Evolutionary conservation across 257 asterid species (phyloP).

Genomic region (Mentha longifolia): DNA sequence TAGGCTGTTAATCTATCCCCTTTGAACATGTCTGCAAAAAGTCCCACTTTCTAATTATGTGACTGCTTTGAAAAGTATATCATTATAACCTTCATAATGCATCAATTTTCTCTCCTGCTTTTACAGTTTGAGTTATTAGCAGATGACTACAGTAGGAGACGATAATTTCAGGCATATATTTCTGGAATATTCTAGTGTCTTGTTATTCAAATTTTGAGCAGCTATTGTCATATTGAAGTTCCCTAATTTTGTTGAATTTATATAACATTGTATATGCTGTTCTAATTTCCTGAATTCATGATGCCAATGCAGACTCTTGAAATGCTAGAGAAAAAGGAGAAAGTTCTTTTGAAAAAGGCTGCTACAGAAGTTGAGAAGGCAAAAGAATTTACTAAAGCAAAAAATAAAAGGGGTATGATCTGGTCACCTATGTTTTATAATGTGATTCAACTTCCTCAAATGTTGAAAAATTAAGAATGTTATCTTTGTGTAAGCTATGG

Average conservation of each 20-base stretch:
- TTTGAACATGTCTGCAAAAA: not conserved
- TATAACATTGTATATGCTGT: not conserved
- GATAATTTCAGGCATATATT: not conserved
- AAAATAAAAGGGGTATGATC: constrained; percentile 65
- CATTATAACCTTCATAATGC: not conserved
- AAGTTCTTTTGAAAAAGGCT: constrained; percentile 60
- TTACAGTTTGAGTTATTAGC: constrained; percentile 5
- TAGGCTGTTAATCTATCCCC: not conserved
- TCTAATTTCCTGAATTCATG: constrained; percentile 14
- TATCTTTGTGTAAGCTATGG: not conserved
- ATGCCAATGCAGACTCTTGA: constrained; percentile 55
- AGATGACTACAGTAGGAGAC: not conserved
- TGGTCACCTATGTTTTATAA: constrained; percentile 8
- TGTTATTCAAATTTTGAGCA: constrained; percentile 3
- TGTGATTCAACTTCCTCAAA: no score
- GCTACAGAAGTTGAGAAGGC: constrained; percentile 64
- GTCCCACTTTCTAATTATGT: not conserved
- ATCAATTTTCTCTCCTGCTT: not conserved
- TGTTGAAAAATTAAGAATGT: no score
- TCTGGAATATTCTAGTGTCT: not conserved
- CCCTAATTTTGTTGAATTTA: not conserved
- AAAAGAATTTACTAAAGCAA: constrained; percentile 57
- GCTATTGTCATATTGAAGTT: not conserved
- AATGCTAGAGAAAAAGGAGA: constrained; percentile 70
- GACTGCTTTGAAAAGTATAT: not conserved